Evolutionary conservation across 1,284 basidiomycete species (phyloP).

Genomic region (Malassezia arunalokei): DNA sequence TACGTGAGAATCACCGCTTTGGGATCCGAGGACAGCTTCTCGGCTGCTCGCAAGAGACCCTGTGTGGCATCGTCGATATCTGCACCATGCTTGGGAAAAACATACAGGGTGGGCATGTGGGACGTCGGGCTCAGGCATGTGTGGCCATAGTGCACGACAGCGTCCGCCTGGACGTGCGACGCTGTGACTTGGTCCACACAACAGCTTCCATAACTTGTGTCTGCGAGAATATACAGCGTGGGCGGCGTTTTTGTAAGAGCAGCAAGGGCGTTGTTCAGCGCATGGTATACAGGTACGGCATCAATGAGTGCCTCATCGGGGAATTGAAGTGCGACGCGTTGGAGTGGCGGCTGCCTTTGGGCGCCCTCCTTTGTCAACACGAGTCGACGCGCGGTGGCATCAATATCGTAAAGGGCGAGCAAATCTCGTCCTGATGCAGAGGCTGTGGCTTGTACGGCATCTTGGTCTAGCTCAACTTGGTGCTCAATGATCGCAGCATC

Average conservation of each 20-base stretch:
- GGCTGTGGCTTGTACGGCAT: conserved; percentile 30
- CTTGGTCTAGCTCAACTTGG: conserved; percentile 24
- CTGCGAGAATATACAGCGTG: conserved; percentile 76
- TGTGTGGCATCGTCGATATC: conserved; percentile 47
- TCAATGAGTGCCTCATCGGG: conserved; percentile 82
- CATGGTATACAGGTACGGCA: conserved; percentile 65
- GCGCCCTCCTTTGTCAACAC: not conserved
- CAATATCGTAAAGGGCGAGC: conserved; percentile 33
- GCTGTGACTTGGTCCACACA: conserved; percentile 95
- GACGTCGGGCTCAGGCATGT: conserved; percentile 83
- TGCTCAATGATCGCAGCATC: conserved; percentile 38
- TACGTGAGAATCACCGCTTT: conserved; percentile 56
- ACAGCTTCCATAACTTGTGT: conserved; percentile 95
- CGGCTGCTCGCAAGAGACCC: conserved; percentile 16
- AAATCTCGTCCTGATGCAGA: conserved; percentile 21
- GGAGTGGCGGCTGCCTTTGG: conserved; percentile 11
- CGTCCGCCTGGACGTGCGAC: conserved; percentile 81
- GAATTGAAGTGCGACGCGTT: conserved; percentile 65
- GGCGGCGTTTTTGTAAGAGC: conserved; percentile 2
- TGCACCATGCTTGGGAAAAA: conserved; percentile 60
- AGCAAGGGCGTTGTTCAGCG: conserved; percentile 55
- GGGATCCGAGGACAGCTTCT: conserved; percentile 7
- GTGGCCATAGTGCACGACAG: conserved; percentile 88
- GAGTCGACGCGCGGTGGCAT: conserved; percentile 19
- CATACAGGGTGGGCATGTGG: conserved; percentile 68